Conservation (phyloP, 2,329 filamentous ascomycete species). For the Ustulina deusta region DNA sequence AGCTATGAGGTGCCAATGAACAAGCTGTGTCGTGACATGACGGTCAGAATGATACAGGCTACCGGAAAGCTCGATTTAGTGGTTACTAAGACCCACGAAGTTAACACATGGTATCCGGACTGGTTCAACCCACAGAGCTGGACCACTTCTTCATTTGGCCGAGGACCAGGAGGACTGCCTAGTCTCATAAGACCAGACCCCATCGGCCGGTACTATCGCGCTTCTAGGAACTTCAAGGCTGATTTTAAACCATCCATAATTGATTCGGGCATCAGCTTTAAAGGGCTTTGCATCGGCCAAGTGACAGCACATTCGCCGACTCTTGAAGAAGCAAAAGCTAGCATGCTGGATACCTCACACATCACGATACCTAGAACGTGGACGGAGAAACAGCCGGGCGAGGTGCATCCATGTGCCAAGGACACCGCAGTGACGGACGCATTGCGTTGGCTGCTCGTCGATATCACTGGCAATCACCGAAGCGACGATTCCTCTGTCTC, state of each 20-base stretch:
- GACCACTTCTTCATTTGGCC: neutral
- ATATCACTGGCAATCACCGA: neutral
- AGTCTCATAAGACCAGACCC: neutral
- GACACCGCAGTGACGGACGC: neutral
- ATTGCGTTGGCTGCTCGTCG: neutral
- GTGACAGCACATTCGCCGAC: neutral
- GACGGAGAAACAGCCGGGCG: too few relatives aligned
- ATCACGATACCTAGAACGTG: neutral
- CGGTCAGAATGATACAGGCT: slow-evolving; percentile 1
- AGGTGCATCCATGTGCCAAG: neutral
- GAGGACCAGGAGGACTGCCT: neutral
- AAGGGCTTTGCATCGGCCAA: neutral
- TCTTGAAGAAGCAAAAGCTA: neutral
- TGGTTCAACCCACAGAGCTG: neutral
- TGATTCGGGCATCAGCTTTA: neutral
- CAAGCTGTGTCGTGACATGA: neutral
- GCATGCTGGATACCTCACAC: neutral
- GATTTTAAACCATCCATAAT: neutral
- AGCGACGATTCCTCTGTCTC: too few relatives aligned
- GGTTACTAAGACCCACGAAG: neutral
- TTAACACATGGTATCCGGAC: neutral
- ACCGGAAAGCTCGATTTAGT: neutral
- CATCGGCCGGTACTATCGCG: neutral
- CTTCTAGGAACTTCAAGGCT: neutral
- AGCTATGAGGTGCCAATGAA: neutral